phyloP scores from a whole-genome alignment of 2,329 filamentous ascomycete genomes.

The Phialophora macrospora region DNA sequence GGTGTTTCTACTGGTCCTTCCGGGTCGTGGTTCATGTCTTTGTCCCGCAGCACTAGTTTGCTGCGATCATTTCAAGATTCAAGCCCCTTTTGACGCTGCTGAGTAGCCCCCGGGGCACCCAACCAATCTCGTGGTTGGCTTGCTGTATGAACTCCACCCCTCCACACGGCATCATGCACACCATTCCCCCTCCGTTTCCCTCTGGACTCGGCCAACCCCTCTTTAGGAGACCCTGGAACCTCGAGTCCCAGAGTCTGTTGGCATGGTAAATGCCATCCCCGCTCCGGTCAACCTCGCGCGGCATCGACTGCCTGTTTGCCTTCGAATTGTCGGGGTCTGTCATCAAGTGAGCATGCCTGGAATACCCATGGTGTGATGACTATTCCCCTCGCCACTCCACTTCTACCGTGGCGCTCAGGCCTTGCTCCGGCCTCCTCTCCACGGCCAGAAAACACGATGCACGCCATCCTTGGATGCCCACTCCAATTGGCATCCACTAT shows the following conservation, averaged over 20 bases:
- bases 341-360: slow-evolving; percentile 2
- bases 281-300: slow-evolving; percentile 4
- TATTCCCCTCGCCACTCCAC: neutral
- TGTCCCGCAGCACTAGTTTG: slow-evolving; percentile 1
- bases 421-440: neutral
- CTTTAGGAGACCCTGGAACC: neutral
- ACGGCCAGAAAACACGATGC: neutral
- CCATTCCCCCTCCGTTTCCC: slow-evolving; percentile 9
- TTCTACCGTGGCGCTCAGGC: neutral
- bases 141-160: neutral
- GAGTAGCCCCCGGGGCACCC: neutral
- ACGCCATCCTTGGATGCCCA: neutral
- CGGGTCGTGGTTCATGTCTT: neutral
- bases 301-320: neutral
- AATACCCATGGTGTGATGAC: neutral
- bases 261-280: neutral
- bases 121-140: neutral
- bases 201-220: neutral
- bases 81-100: slow-evolving; percentile 4
- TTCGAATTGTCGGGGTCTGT: neutral
- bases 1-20: neutral
- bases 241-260: neutral
- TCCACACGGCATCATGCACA: slow-evolving; percentile 9
- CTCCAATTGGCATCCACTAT: slow-evolving; percentile 7
- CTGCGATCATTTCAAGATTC: slow-evolving; percentile 6